Conservation (phyloP, 2,329 filamentous ascomycete genomes). For the Penicillium sp. region DNA sequence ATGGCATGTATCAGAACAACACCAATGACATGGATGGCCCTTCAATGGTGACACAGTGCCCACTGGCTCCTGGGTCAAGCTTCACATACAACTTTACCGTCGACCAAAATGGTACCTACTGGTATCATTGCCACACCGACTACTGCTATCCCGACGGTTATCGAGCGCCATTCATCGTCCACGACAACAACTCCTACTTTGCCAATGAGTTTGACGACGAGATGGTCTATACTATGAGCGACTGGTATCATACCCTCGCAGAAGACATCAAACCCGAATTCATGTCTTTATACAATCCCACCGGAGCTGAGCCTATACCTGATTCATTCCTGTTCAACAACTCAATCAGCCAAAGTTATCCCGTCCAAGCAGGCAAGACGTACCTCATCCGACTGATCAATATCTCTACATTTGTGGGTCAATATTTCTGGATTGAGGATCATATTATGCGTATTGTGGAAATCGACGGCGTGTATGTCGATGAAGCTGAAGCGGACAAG, state of each 20-base stretch:
- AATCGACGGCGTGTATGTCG: slow-evolving; percentile 70
- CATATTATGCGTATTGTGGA: slow-evolving; percentile 69
- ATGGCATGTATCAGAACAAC: slow-evolving; percentile 76
- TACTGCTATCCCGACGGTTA: slow-evolving; percentile 1
- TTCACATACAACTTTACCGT: slow-evolving; percentile 2
- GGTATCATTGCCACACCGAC: slow-evolving; percentile 4
- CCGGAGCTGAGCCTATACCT: slow-evolving; percentile 65
- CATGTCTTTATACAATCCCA: slow-evolving; percentile 52
- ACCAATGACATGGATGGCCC: slow-evolving; percentile 76
- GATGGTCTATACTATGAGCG: slow-evolving; percentile 1
- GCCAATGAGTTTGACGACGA: not conserved
- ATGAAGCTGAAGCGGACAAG: slow-evolving; percentile 61
- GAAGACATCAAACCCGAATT: slow-evolving; percentile 33
- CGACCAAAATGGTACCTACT: slow-evolving; percentile 1
- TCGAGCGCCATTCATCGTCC: slow-evolving; percentile 1
- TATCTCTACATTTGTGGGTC: slow-evolving; percentile 67
- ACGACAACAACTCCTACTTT: not conserved
- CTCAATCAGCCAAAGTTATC: slow-evolving; percentile 59
- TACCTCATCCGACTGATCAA: slow-evolving; percentile 75
- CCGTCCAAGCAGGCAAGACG: slow-evolving; percentile 66
- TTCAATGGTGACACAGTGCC: slow-evolving; percentile 54
- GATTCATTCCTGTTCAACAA: slow-evolving; percentile 71
- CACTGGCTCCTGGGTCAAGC: slow-evolving; percentile 62
- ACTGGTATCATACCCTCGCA: slow-evolving; percentile 2
- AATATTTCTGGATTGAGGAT: slow-evolving; percentile 53